These are phyloP conservation scores for Panicum hallii DNA, from an alignment of 202 grass and related monocot genomes.

Conservation along the genomic window DNA sequence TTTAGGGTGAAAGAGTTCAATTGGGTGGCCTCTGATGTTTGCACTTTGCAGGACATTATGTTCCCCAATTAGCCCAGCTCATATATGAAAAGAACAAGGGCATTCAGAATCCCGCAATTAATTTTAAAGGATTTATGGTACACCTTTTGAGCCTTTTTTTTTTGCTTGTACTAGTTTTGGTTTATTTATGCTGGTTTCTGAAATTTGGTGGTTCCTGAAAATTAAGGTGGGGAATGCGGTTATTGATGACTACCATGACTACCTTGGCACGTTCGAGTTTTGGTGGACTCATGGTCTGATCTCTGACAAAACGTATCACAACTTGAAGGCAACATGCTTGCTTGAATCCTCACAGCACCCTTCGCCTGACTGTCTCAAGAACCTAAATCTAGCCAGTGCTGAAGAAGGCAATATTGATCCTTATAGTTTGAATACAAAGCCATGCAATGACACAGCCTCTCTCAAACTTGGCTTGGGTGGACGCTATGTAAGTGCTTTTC, in stretches of 20 bases:
- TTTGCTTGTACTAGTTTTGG: constrained; percentile 25
- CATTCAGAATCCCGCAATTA: constrained; percentile 65
- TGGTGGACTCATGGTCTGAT: constrained; percentile 98
- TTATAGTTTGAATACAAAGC: constrained; percentile 82
- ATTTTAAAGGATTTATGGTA: constrained; percentile 97
- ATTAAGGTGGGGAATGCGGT: constrained; percentile 92
- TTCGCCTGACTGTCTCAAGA: constrained; percentile 82
- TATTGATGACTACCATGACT: constrained; percentile 93
- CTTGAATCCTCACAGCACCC: constrained; percentile 77
- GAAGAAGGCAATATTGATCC: constrained; percentile 98
- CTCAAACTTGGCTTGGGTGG: constrained; percentile 70
- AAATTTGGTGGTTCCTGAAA: constrained; percentile 25
- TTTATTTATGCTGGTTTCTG: constrained; percentile 35
- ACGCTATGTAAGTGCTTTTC: constrained; percentile 72
- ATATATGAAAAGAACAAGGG: constrained; percentile 70
- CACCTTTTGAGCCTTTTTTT: constrained; percentile 32
- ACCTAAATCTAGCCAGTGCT: constrained; percentile 68
- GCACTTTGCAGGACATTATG: constrained; percentile 89
- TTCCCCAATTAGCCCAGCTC: constrained; percentile 83
- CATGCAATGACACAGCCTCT: constrained; percentile 76
- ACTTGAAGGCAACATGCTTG: constrained; percentile 72
- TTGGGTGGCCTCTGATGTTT: constrained; percentile 11
- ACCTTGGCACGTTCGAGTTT: constrained; percentile 94
- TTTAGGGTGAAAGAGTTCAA: constrained; percentile 12
- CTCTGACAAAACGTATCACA: constrained; percentile 86